Evolutionary conservation across 345 rosid species (phyloP).

Genomic region (Linum usitatissimum): DNA sequence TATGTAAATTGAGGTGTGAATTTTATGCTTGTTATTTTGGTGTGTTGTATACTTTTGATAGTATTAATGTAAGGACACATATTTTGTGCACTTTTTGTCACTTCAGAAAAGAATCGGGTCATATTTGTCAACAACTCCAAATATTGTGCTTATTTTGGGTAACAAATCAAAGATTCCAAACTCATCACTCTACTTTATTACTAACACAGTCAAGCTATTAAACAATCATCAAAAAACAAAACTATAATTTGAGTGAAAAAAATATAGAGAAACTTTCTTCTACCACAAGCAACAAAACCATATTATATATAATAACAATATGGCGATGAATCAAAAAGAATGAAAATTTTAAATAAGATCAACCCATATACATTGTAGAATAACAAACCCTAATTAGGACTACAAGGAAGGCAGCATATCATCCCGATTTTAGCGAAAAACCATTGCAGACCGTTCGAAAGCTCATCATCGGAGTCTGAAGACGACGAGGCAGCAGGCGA

Average conservation of each 20-base stretch:
- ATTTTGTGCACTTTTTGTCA: too few relatives aligned
- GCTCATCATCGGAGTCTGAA: slow-evolving; percentile 25
- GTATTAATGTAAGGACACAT: too few relatives aligned
- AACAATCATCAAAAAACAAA: not conserved
- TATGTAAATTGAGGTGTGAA: too few relatives aligned
- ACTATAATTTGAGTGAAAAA: slow-evolving; percentile 35
- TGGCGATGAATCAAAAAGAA: not conserved
- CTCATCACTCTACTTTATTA: too few relatives aligned
- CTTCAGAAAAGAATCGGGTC: too few relatives aligned
- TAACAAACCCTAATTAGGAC: slow-evolving; percentile 13
- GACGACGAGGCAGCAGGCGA: slow-evolving; percentile 21
- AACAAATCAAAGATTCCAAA: too few relatives aligned
- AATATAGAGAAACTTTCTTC: slow-evolving; percentile 1
- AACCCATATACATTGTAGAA: slow-evolving; percentile 13
- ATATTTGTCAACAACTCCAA: too few relatives aligned
- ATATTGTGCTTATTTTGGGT: too few relatives aligned
- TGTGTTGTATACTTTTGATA: too few relatives aligned
- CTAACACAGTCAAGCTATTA: not conserved
- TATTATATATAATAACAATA: not conserved
- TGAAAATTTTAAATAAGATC: not conserved
- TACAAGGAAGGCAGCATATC: slow-evolving; percentile 50
- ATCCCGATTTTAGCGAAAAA: slow-evolving; percentile 52
- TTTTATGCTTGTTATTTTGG: too few relatives aligned
- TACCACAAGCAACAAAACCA: not conserved
- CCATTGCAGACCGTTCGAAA: slow-evolving; percentile 48